Base-by-base conservation (phyloP, 2,329 filamentous ascomycete species). In the Magnaporthiopsis incrustans region DNA sequence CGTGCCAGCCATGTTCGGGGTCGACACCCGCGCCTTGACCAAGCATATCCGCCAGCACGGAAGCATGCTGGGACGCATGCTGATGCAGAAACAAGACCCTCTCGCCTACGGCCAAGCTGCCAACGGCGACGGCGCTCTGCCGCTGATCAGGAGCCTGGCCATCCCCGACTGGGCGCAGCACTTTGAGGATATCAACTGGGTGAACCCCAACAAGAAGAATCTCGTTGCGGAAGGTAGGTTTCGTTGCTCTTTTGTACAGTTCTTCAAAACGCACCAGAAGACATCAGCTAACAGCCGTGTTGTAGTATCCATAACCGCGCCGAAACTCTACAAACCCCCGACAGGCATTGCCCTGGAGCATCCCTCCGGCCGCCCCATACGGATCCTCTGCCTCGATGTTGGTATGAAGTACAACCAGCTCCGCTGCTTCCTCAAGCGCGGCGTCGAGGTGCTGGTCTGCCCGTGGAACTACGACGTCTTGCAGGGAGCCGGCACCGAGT, bases 381-480 rank as follows among this genome's bases (percentile, higher is more conserved):
- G 93, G 73, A 88, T 99, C 67, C 82, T 98, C 62, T 97, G 92
- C 75, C 85, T 99, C 70, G 95, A 99, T 79, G 94, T 99, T 70
- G 95, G 95, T 75, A 88, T 98, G 82, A 99, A 99, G 79, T 97
- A 91, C 80, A 99, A 98, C 80, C 95, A 99, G 80, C 84, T 99
- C 71, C 86, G 95, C 70, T 99, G 95, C 79, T 88, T 99, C 71
- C 82, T 99, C 66, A 89, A 87, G 71, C 88, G 95, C 70, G 95
- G 95, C 64, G 90, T 98, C 64, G 95, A 99, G 75, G 93, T 98
- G 61, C 80, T 97, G 68, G 92, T 97, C 64, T 93, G 95, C 68
- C 95, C 95, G 12, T 99, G 94, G 93, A 88, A 99, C 78, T 92
- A 97, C 73, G 89, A 98, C 76, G 92, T 98, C 75, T 86, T 89